Percentiles rank a stretch among this genome's conserved stretches.
phyloP scores from a whole-genome alignment of 2,329 filamentous ascomycete genomes.

The Xylaria sp. region DNA sequence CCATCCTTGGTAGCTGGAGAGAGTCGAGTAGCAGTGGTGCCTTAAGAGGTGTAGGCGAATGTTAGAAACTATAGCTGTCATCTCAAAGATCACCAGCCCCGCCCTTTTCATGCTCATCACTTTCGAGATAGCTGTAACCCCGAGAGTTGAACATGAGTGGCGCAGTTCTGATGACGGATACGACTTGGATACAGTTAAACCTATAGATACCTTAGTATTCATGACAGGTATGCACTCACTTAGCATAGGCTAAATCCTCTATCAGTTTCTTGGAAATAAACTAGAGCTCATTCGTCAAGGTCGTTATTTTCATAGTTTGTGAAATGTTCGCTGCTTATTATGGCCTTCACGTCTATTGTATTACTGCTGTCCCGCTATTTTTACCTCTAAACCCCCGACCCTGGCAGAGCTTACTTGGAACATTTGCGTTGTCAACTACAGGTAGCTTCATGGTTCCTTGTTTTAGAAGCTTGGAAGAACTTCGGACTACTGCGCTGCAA shows the following conservation, averaged over 20 bases:
- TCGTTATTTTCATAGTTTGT: background rate
- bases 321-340: background rate
- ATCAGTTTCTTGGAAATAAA: background rate
- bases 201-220: background rate
- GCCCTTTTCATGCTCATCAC: background rate
- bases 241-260: background rate
- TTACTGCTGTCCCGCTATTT: background rate
- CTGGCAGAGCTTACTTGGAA: background rate
- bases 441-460: background rate
- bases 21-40: background rate
- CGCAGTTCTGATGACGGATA: background rate
- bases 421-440: background rate
- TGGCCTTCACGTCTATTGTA: background rate
- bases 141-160: background rate
- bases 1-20: too few species aligned
- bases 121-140: background rate
- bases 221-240: background rate
- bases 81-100: background rate
- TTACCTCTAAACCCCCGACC: background rate
- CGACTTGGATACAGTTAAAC: background rate
- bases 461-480: background rate
- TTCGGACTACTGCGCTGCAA: background rate
- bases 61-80: background rate
- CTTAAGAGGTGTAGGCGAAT: background rate
- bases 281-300: background rate